A percentile compares a stretch with the other conserved stretches of the same genome.
Evolutionary conservation across 768 basidiomycete genomes (phyloP).

Genomic region (Tricholoma matsutake): DNA sequence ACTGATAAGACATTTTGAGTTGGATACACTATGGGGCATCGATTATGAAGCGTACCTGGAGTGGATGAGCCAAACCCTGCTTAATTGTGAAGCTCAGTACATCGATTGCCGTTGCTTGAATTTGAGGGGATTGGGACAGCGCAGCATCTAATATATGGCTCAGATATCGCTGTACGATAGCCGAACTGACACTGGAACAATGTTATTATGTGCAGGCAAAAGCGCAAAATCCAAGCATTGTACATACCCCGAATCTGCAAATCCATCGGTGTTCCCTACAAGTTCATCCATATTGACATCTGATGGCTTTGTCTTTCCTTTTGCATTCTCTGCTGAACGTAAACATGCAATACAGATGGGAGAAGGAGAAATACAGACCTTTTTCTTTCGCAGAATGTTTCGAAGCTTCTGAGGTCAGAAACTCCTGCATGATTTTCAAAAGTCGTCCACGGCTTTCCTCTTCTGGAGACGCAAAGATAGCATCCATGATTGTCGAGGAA

Average conservation of each 20-base stretch:
- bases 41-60: constrained; percentile 55
- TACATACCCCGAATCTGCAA: constrained; percentile 93
- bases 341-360: not conserved
- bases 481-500: constrained; percentile 86
- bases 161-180: constrained; percentile 91
- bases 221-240: not conserved
- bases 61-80: constrained; percentile 93
- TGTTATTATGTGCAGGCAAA: not conserved
- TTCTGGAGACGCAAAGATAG: constrained; percentile 73
- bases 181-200: constrained; percentile 78
- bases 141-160: constrained; percentile 78
- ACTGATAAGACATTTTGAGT: constrained; percentile 39
- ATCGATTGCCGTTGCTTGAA: constrained; percentile 84
- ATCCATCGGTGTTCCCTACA: constrained; percentile 92
- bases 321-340: constrained; percentile 34
- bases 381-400: constrained; percentile 76
- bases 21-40: not conserved
- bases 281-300: constrained; percentile 89
- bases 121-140: constrained; percentile 62
- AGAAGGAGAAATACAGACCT: constrained; percentile 32
- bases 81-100: constrained; percentile 90
- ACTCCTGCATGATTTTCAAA: constrained; percentile 88
- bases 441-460: constrained; percentile 71
- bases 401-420: constrained; percentile 76
- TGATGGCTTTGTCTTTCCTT: constrained; percentile 39